These are phyloP conservation scores for Acmispon strigosus DNA, from an alignment of 306 rosid genomes.

Conservation along the genomic window DNA sequence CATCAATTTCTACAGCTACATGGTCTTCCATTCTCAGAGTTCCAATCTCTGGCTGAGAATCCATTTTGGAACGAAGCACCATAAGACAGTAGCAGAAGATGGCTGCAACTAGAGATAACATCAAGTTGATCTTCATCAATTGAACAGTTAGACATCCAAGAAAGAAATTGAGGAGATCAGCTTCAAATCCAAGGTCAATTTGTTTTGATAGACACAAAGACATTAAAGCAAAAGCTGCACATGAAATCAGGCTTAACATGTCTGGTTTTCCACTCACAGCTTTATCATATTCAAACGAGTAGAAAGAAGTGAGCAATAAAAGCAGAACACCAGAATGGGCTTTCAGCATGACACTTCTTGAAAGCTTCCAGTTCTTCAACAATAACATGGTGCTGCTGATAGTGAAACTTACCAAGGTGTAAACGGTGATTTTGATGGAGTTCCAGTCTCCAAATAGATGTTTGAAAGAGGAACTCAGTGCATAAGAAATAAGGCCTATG, in stretches of 20 bases:
- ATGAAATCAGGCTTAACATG: not conserved
- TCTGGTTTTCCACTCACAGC: not conserved
- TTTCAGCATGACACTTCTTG: not conserved
- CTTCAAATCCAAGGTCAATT: not conserved
- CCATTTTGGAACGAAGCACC: not conserved
- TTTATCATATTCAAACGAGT: not conserved
- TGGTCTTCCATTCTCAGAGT: not conserved
- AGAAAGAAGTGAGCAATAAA: not conserved
- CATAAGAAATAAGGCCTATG: not conserved
- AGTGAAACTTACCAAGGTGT: not conserved
- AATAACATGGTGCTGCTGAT: not conserved
- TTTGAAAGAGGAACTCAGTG: constrained; percentile 10
- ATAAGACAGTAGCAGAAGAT: not conserved
- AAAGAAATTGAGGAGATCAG: constrained; percentile 6
- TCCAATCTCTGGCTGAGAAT: not conserved
- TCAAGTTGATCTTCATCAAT: constrained; percentile 7
- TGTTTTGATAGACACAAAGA: not conserved
- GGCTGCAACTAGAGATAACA: not conserved
- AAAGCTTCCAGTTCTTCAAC: not conserved
- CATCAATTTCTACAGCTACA: constrained; percentile 7
- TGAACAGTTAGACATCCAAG: not conserved
- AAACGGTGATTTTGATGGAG: not conserved
- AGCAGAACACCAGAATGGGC: not conserved
- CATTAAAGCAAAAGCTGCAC: constrained; percentile 16
- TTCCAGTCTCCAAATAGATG: constrained; percentile 15